These are phyloP conservation scores for Colletotrichum liaoningense DNA, from an alignment of 2,329 filamentous ascomycete genomes.

Conservation along the genomic window DNA sequence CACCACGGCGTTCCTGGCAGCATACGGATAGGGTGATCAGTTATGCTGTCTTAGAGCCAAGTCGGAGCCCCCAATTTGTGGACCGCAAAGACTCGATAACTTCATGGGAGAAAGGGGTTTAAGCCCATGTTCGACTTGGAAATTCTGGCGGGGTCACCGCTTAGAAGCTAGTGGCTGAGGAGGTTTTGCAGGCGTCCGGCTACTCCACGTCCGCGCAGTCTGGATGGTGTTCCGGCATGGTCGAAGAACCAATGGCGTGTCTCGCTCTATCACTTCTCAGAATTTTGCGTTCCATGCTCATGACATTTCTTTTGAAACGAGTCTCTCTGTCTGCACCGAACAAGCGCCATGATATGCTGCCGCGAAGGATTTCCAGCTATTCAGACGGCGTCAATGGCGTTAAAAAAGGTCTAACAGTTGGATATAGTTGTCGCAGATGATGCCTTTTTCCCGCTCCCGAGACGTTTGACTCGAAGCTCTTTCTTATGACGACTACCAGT, in stretches of 20 bases:
- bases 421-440: constrained; percentile 24
- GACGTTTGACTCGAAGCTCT: constrained; percentile 32
- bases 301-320: constrained; percentile 30
- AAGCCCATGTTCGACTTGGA: constrained; percentile 8
- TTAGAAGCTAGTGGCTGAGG: constrained; percentile 20
- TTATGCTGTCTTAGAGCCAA: constrained; percentile 26
- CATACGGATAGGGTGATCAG: constrained; percentile 14
- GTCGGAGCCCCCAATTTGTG: constrained; percentile 5
- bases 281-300: constrained; percentile 22
- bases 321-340: constrained; percentile 20
- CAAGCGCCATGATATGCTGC: neutral
- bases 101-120: constrained; percentile 11
- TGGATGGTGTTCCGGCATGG: constrained; percentile 23
- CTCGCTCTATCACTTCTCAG: constrained; percentile 35
- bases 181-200: constrained; percentile 25
- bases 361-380: constrained; percentile 13
- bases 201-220: constrained; percentile 28
- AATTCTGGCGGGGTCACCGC: constrained; percentile 24
- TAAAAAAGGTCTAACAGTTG: constrained; percentile 23
- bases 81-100: constrained; percentile 18
- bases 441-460: constrained; percentile 18
- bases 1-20: constrained; percentile 26
- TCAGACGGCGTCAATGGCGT: constrained; percentile 29
- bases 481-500: constrained; percentile 23
- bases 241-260: constrained; percentile 30